Evolutionary conservation across 1,284 basidiomycete genomes (phyloP), one percentile per base, ranked within the genome.

Genomic region (Rhodotorula sp.): DNA sequence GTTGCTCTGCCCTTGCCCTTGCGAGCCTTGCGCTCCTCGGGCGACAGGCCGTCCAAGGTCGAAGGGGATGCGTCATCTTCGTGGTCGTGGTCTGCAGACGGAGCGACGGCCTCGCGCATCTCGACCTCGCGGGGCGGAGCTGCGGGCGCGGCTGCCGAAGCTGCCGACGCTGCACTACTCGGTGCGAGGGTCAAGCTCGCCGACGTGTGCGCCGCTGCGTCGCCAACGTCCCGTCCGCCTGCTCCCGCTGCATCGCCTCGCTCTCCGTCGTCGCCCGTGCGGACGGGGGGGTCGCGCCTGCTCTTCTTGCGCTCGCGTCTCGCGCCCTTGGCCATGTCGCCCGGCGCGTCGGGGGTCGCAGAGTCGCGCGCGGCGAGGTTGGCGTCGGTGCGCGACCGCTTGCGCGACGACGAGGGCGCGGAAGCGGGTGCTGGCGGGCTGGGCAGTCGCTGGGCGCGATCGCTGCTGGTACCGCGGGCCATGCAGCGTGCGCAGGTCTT

Each of bases 1-100:
- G 34, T 56, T 4, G 73, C 67, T 53, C 67, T 70, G 27, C 55
- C 70, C 56, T 74, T 72, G 48, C 71, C 73, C 53, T 74, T 74
- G 34, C 46, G 27, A 21, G 8, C 17, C 45, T 66, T 56, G 12
- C 73, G 52, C 44, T 67, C 49, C 45, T 70, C 68, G 0, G 67
- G 46, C 27, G 63, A 50, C 23, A 69, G 52, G 2, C 5, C 27
- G 44, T 72, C 65, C 34, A 34, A 25, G 52, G n/a, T 23, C n/a
- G 52, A 25, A 53, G 52, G 21, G n/a, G 7, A 10, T 12, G 23
- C 52, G 52, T 25, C 52, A 25, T 53, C n/a, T n/a, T n/a, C 9
- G 49, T n/a, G 49, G 49, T 50, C 49, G 49, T 53, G 5, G 17
- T 50, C 49, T 3, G n/a, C 49, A n/a, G 19, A 19, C 49, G 49